Conservation (phyloP, 176 grass and related monocot species). For the Saccharum spontaneum region DNA sequence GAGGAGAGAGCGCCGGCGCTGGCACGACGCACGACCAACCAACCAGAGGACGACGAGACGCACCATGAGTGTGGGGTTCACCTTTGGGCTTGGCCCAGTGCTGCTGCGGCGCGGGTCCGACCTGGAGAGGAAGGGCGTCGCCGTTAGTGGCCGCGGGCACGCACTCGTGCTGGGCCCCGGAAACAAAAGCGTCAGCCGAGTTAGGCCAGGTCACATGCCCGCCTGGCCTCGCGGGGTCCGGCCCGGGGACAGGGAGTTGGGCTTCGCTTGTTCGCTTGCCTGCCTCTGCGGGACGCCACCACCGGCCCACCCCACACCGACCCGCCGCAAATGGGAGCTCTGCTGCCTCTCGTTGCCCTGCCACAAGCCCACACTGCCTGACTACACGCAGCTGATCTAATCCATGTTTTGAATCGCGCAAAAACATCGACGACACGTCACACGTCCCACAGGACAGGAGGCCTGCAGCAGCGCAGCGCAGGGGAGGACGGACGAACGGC, state of each 20-base stretch:
- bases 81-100: not conserved
- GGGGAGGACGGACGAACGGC: too few relatives aligned
- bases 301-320: not conserved
- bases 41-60: not conserved
- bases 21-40: too few relatives aligned
- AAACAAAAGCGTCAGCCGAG: not conserved
- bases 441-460: not conserved
- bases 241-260: conserved; percentile 31
- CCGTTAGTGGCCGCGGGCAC: conserved; percentile 18
- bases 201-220: conserved; percentile 27
- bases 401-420: too few relatives aligned
- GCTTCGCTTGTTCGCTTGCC: conserved; percentile 14
- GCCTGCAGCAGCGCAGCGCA: too few relatives aligned
- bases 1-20: not conserved
- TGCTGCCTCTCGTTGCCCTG: not conserved
- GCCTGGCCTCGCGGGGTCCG: not conserved
- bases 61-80: not conserved
- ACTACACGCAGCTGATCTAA: too few relatives aligned
- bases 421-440: not conserved
- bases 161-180: not conserved
- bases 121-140: not conserved
- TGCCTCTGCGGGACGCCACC: not conserved
- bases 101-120: not conserved
- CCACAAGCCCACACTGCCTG: too few relatives aligned
- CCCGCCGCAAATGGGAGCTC: conserved; percentile 4